A percentile compares a stretch with the other conserved stretches of the same genome.
Conservation (phyloP, 345 rosid species). For the Citrus medica region DNA sequence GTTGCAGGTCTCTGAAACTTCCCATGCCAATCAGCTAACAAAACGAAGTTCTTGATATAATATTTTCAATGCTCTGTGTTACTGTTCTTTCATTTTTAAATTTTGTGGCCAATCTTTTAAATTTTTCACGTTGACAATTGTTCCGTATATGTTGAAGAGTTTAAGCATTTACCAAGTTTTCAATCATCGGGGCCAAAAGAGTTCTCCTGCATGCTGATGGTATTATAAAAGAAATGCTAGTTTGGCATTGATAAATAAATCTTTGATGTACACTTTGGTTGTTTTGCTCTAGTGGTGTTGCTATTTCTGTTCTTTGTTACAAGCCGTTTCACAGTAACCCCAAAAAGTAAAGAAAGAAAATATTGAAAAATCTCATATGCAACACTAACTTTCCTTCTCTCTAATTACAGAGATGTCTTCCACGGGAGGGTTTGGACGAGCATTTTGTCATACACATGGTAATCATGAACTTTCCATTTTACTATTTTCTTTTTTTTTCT, state of each 20-base stretch:
- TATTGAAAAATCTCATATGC: neutral
- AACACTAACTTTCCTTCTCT: slow-evolving; percentile 13
- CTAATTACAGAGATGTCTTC: slow-evolving; percentile 76
- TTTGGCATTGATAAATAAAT: neutral
- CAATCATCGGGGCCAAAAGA: neutral
- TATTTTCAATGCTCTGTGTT: neutral
- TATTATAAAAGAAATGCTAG: too few relatives aligned
- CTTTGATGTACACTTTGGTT: neutral
- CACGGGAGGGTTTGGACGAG: slow-evolving; percentile 80
- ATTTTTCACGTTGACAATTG: neutral
- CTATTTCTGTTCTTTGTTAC: neutral
- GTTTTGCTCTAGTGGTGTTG: neutral
- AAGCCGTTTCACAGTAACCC: neutral
- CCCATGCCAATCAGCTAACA: neutral
- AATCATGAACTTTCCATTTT: slow-evolving; percentile 13
- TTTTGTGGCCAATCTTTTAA: neutral
- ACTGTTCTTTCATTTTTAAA: neutral
- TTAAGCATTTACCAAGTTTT: neutral
- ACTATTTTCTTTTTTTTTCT: neutral
- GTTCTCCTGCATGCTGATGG: neutral
- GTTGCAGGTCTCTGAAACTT: neutral
- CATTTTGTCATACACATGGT: slow-evolving; percentile 87
- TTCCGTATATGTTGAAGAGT: neutral
- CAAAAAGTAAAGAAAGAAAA: neutral
- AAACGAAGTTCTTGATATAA: neutral